Conservation (phyloP, 2,329 filamentous ascomycete species). For the Nothopassalora personata region DNA sequence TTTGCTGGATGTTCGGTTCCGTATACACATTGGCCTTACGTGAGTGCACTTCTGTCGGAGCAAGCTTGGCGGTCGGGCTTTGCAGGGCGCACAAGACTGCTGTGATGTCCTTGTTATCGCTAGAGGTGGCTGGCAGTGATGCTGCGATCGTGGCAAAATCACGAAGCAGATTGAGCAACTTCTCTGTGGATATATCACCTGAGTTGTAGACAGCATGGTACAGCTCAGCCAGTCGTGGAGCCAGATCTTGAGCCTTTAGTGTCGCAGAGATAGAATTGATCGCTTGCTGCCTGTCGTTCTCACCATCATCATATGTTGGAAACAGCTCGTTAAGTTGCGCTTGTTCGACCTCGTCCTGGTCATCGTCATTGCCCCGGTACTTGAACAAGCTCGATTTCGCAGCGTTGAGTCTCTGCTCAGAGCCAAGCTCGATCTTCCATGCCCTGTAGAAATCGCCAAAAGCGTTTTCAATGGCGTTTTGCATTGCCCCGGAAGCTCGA, state of each 20-base stretch:
- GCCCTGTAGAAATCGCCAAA: constrained; percentile 70
- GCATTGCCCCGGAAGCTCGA: constrained; percentile 13
- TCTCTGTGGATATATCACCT: background rate
- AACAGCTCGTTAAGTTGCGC: constrained; percentile 77
- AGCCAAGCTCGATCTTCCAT: constrained; percentile 72
- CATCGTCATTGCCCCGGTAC: constrained; percentile 71
- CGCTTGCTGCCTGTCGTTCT: constrained; percentile 35
- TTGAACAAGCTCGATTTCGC: constrained; percentile 73
- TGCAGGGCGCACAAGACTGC: constrained; percentile 2
- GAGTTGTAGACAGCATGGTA: constrained; percentile 18
- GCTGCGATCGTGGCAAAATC: background rate
- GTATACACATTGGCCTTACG: constrained; percentile 70
- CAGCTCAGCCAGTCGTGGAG: constrained; percentile 19
- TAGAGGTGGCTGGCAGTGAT: background rate
- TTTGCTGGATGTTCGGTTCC: constrained; percentile 70
- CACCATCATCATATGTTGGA: constrained; percentile 58
- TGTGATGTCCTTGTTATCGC: constrained; percentile 2
- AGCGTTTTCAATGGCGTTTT: constrained; percentile 56
- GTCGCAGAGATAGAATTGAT: background rate
- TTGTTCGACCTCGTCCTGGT: constrained; percentile 68
- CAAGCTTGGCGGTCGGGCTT: background rate
- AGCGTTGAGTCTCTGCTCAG: constrained; percentile 70
- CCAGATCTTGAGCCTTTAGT: constrained; percentile 21
- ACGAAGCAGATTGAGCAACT: background rate
- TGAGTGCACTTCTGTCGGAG: background rate